These are phyloP conservation scores for Cutaneotrichosporon cavernicola DNA, from an alignment of 1,284 basidiomycete genomes.

Conservation along the genomic window DNA sequence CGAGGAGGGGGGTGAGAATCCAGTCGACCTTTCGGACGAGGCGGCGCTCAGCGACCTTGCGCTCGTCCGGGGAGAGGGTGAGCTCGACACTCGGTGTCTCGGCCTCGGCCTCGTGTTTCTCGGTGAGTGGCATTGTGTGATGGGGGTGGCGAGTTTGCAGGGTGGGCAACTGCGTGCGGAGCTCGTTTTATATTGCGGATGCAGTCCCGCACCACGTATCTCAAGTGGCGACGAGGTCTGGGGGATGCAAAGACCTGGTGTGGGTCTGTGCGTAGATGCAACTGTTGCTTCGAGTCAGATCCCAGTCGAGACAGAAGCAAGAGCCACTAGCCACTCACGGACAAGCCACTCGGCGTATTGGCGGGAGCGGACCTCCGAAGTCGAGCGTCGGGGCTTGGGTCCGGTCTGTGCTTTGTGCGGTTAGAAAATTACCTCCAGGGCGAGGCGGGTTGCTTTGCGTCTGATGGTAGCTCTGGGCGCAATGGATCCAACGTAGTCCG, in stretches of 20 bases:
- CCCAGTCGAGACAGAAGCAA: neutral
- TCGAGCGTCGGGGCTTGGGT: neutral
- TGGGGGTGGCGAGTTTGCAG: neutral
- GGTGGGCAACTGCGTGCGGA: neutral
- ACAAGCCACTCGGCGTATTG: neutral
- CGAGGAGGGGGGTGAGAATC: slow-evolving; percentile 54
- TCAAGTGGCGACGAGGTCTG: neutral
- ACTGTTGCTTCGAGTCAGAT: neutral
- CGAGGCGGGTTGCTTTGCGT: too few relatives aligned
- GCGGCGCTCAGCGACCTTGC: slow-evolving; percentile 17
- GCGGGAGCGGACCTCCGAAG: neutral
- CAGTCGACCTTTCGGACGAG: slow-evolving; percentile 47
- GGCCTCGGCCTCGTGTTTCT: neutral
- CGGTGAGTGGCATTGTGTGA: neutral
- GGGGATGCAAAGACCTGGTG: neutral
- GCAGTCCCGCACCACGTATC: neutral
- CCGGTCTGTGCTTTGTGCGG: neutral
- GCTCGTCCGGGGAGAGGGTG: neutral
- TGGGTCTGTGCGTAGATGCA: neutral
- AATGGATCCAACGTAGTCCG: too few relatives aligned
- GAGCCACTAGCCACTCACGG: neutral
- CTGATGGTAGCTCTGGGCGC: too few relatives aligned
- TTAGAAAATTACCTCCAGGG: neutral
- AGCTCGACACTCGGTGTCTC: neutral
- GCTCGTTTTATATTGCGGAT: neutral